Base-by-base conservation (phyloP, 1,139 yeast species). In the Scheffersomyces quercinus region DNA sequence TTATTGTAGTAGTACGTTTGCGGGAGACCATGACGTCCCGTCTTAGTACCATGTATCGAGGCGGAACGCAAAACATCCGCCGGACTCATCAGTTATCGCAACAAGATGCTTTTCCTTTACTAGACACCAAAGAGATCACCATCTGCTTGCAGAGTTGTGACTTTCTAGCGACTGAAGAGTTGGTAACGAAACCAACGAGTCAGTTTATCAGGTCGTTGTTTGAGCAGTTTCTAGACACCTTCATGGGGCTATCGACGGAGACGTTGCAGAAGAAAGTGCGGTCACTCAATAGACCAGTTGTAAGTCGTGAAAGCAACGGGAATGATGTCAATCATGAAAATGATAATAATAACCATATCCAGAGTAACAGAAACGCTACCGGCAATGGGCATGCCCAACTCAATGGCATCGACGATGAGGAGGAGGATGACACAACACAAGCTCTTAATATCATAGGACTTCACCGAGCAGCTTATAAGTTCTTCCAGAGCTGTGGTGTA, bases 401-500 rank as follows among this genome's bases (percentile, higher is more conserved):
- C n/a, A 31, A 31, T n/a, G 35, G 15, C 10, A n/a, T 31, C 8
- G 29, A 40, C 9, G 37, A 32, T 4, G 61, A 59, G 5, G 68
- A 60, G 6, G 63, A 59, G 1, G 71, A 77, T 63, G 39, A 73
- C 79, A 67, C 51, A 12, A 29, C 45, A 5, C 31, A 46, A 3
- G 46, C 56, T 2, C 38, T 54, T 28, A 39, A 46, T 40, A 56
- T 81, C 5, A 65, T 85, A 28, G 79, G 82, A 1, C 65, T 85
- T 29, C 85, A 83, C 47, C 67, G 83, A 37, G 79, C 81, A 5
- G 77, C 88, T 46, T 75, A 73, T 56, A 76, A 75, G 52, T 87
- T 88, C 58, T 73, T 88, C 53, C 73, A 75, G 41, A 83, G 79
- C 44, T 84, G 93, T 59, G 97, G 97, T 0, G 79, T 89, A 3